Conservation (phyloP, 768 basidiomycete genomes). For the Dictyophora rubrovolvata region DNA sequence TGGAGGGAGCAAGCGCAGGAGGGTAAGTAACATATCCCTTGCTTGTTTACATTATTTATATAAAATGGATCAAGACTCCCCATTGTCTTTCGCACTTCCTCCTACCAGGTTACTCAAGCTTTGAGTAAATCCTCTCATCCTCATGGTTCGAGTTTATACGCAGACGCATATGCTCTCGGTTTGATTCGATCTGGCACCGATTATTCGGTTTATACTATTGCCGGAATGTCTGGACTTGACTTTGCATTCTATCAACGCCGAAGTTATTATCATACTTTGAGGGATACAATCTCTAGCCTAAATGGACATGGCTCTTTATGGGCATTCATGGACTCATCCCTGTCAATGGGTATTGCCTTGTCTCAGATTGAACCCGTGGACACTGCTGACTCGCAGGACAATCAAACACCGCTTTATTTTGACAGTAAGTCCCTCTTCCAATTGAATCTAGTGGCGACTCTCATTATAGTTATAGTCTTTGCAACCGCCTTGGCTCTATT, state of each 20-base stretch:
- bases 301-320: constrained; percentile 51
- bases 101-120: constrained; percentile 41
- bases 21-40: constrained; percentile 38
- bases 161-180: constrained; percentile 59
- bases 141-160: constrained; percentile 59
- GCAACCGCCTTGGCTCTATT: constrained; percentile 45
- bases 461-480: constrained; percentile 39
- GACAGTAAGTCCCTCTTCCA: constrained; percentile 41
- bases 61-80: constrained; percentile 43
- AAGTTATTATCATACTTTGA: constrained; percentile 67
- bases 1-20: constrained; percentile 74
- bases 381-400: constrained; percentile 15
- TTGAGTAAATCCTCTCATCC: constrained; percentile 53
- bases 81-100: constrained; percentile 64
- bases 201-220: constrained; percentile 50
- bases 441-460: neutral
- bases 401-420: constrained; percentile 48
- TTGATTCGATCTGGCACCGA: constrained; percentile 64
- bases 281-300: constrained; percentile 55
- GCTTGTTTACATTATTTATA: neutral
- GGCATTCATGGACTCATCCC: constrained; percentile 66
- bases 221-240: constrained; percentile 61
- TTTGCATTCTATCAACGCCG: constrained; percentile 70
- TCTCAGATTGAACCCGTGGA: constrained; percentile 32
- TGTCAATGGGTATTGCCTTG: constrained; percentile 44